A percentile compares a stretch with the other conserved stretches of the same genome.
These are phyloP conservation scores for Candida pseudoviswanathii DNA, from an alignment of 1,139 yeast genomes.

Conservation along the genomic window DNA sequence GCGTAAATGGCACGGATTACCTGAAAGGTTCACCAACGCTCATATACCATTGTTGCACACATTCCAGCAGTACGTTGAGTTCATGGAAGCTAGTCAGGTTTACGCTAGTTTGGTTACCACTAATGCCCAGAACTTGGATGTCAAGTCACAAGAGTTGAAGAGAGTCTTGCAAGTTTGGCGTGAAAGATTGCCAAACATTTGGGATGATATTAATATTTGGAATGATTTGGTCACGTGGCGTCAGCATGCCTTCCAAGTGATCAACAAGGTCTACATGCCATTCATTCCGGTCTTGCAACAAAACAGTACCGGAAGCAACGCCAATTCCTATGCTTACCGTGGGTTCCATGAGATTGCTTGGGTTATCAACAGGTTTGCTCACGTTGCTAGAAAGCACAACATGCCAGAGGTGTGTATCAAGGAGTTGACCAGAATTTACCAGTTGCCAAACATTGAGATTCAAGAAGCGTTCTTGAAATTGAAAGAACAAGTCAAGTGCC, in stretches of 20 bases:
- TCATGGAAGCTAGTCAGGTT: conserved; percentile 95
- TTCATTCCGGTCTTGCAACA: conserved; percentile 85
- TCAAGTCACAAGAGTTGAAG: conserved; percentile 90
- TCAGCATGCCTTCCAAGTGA: conserved; percentile 97
- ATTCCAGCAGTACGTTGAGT: conserved; percentile 96
- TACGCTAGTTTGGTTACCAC: conserved; percentile 88
- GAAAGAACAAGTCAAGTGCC: conserved; percentile 97
- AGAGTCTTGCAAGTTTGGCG: conserved; percentile 97
- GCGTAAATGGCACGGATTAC: conserved; percentile 92
- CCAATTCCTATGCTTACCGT: conserved; percentile 90
- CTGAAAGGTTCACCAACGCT: conserved; percentile 75
- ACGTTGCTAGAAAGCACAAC: conserved; percentile 94
- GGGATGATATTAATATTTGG: conserved; percentile 99
- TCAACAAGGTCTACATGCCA: conserved; percentile 92
- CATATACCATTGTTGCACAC: conserved; percentile 91
- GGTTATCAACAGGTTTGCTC: conserved; percentile 98
- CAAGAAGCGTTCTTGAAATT: conserved; percentile 96
- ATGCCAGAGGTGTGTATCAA: conserved; percentile 96
- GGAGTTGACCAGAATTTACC: conserved; percentile 91
- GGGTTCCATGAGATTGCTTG: conserved; percentile 99
- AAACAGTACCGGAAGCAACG: conserved; percentile 67
- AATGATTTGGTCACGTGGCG: conserved; percentile 98
- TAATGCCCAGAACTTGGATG: conserved; percentile 87
- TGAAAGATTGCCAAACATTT: conserved; percentile 89
- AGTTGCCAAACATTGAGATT: conserved; percentile 94